A percentile compares a stretch with the other conserved stretches of the same genome.
Evolutionary conservation across 2,329 filamentous ascomycete species (phyloP).

Genomic region (Alternaria sp.): DNA sequence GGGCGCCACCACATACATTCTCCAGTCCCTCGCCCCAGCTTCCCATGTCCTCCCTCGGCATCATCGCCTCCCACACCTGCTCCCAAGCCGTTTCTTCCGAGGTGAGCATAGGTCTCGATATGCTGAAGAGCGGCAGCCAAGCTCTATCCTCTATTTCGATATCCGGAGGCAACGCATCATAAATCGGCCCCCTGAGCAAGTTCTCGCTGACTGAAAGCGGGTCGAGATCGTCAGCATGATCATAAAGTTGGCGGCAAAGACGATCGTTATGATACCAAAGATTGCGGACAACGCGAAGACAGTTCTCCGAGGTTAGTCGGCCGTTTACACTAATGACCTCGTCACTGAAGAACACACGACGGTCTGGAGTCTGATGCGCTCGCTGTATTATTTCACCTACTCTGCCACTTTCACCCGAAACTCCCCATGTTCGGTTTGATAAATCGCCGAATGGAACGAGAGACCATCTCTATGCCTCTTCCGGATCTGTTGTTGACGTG

Average conservation of each 20-base stretch:
- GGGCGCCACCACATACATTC: background rate
- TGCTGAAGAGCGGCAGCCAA: constrained; percentile 7
- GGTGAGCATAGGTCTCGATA: constrained; percentile 5
- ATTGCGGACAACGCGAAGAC: constrained; percentile 2
- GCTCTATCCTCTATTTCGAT: background rate
- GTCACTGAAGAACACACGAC: constrained; percentile 4
- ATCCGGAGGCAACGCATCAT: constrained; percentile 8
- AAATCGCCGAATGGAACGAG: background rate
- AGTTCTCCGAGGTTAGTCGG: constrained; percentile 4
- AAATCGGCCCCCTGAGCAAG: background rate
- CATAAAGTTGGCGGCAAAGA: background rate
- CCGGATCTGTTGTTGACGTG: background rate
- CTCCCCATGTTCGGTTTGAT: background rate
- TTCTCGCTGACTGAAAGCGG: background rate
- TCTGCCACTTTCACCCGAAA: background rate
- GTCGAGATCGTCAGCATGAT: background rate
- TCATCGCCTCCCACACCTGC: background rate
- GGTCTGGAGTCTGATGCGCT: background rate
- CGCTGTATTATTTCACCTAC: background rate
- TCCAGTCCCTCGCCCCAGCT: constrained; percentile 1
- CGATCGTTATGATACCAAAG: constrained; percentile 11
- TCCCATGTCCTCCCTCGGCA: background rate
- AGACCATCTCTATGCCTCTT: background rate
- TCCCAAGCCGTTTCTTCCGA: background rate
- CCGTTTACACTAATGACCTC: constrained; percentile 15